Base-by-base conservation (phyloP, 129 eudicot genomes). In the Scalesia atractyloides region DNA sequence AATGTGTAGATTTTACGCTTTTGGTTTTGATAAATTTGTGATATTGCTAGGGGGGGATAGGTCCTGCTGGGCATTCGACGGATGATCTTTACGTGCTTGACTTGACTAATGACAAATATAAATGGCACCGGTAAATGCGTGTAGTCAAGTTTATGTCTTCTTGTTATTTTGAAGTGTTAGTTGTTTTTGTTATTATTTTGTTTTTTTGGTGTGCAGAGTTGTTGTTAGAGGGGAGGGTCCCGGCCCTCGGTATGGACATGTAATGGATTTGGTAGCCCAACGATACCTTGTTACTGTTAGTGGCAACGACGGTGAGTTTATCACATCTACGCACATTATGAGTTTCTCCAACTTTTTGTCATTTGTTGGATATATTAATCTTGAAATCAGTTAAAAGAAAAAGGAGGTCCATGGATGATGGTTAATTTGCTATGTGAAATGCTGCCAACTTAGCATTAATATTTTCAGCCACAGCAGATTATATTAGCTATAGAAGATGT, bases 141-240 rank as follows among this genome's bases (percentile, higher is more conserved):
- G 72, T 73, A 22, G 50, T 61, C 9, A 36, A 13, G 37, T 69
- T 20, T 15, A 49, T 64, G 51, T 50, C 7, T 50, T 66, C 1
- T 22, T 64, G 51, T 50, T 3, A 34, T 66, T 0, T 22, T 46
- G 22, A 34, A 64, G 11, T 41, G 61, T 62, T 36, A 39, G 26
- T 16, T 14, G 66, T 78, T 63, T 52, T 33, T 41, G 3, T 41
- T 51, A 10, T 5, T 33, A 30, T 39, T 34, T 78, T 34, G 0
- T 0, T 39, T 61, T 76, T 80, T 26, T 37, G 48, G 76, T 50
- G 19, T 73, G 81, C 76, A 94, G 98, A 76, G 96, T 94, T 69
- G 97, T 94, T 73, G 98, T 90, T 81, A 90, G 92, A 76, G 96
- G 98, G 67, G 81, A 86, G 76, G 98, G 98, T 72, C 97, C 97